phyloP scores from a whole-genome alignment of 2,329 filamentous ascomycete genomes.

The Pseudocercospora macadamiae region DNA sequence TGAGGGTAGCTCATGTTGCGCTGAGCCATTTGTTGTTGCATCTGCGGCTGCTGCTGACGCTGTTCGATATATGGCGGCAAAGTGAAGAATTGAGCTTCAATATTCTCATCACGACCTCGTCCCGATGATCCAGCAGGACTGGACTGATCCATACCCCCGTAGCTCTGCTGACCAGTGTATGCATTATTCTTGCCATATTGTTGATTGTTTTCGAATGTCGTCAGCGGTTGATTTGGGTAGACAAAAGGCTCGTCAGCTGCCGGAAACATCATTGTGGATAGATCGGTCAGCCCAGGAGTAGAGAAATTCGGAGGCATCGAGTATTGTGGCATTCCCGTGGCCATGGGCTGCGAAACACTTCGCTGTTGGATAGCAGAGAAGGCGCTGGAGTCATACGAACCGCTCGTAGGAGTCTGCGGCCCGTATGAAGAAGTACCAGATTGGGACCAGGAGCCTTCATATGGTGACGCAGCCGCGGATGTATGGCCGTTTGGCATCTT shows the following conservation, averaged over 20 bases:
- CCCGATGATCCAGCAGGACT: constrained; percentile 17
- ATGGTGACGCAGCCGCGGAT: constrained; percentile 19
- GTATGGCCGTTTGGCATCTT: constrained; percentile 19
- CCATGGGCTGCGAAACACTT: constrained; percentile 26
- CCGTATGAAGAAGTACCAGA: constrained; percentile 29
- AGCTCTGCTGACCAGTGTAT: constrained; percentile 18
- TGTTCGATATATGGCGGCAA: constrained; percentile 73
- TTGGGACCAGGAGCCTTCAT: constrained; percentile 29
- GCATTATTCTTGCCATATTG: constrained; percentile 38
- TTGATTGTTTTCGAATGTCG: constrained; percentile 54
- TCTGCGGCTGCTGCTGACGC: constrained; percentile 31
- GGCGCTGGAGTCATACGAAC: constrained; percentile 26
- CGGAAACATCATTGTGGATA: constrained; percentile 80
- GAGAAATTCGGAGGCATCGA: constrained; percentile 33
- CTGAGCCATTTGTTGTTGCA: constrained; percentile 27
- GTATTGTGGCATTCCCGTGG: constrained; percentile 26
- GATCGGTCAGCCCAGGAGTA: constrained; percentile 62
- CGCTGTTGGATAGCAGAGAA: constrained; percentile 20
- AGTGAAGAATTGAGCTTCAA: constrained; percentile 74
- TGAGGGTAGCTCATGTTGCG: constrained; percentile 22
- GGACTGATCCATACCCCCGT: constrained; percentile 20
- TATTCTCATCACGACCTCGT: constrained; percentile 54
- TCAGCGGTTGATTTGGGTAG: constrained; percentile 76
- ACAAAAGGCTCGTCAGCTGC: constrained; percentile 71
- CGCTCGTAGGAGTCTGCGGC: constrained; percentile 31